Conservation (phyloP, 768 basidiomycete genomes). For the Amanita fuliginea region DNA sequence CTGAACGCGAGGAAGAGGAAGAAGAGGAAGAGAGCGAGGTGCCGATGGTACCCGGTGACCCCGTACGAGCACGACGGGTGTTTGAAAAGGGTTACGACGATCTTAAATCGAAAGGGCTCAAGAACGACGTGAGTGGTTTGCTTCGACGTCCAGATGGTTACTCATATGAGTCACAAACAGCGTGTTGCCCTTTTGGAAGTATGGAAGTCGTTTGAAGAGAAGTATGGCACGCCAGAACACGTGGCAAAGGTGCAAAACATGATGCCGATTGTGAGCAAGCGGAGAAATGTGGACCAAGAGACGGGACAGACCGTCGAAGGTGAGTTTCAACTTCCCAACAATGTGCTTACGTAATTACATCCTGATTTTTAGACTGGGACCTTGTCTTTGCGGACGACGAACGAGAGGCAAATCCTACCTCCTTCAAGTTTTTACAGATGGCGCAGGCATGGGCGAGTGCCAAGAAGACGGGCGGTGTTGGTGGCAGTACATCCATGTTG, state of each 20-base stretch:
- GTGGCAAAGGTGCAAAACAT: slow-evolving; percentile 77
- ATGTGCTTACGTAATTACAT: neutral
- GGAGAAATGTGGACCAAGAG: slow-evolving; percentile 72
- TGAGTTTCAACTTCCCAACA: slow-evolving; percentile 18
- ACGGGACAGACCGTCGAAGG: slow-evolving; percentile 85
- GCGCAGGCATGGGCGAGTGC: slow-evolving; percentile 83
- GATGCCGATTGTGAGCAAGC: slow-evolving; percentile 89
- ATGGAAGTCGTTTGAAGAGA: slow-evolving; percentile 92
- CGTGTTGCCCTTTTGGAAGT: slow-evolving; percentile 87
- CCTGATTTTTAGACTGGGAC: slow-evolving; percentile 68
- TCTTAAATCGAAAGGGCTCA: slow-evolving; percentile 68
- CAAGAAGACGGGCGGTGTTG: slow-evolving; percentile 28
- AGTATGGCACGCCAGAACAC: slow-evolving; percentile 61
- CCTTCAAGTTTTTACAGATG: slow-evolving; percentile 94
- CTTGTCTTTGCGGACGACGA: slow-evolving; percentile 96
- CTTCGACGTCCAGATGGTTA: no score
- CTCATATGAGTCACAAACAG: slow-evolving; percentile 25
- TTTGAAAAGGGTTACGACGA: slow-evolving; percentile 86
- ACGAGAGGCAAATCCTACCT: slow-evolving; percentile 81
- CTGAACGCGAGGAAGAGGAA: slow-evolving; percentile 58
- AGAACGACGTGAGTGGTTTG: slow-evolving; percentile 63
- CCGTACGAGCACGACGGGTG: slow-evolving; percentile 57
- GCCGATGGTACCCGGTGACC: slow-evolving; percentile 63
- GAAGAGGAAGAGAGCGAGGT: slow-evolving; percentile 47
- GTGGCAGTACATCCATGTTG: slow-evolving; percentile 21